Base-by-base conservation (phyloP, 2,329 filamentous ascomycete species). In the Hyphodiscus sp. region DNA sequence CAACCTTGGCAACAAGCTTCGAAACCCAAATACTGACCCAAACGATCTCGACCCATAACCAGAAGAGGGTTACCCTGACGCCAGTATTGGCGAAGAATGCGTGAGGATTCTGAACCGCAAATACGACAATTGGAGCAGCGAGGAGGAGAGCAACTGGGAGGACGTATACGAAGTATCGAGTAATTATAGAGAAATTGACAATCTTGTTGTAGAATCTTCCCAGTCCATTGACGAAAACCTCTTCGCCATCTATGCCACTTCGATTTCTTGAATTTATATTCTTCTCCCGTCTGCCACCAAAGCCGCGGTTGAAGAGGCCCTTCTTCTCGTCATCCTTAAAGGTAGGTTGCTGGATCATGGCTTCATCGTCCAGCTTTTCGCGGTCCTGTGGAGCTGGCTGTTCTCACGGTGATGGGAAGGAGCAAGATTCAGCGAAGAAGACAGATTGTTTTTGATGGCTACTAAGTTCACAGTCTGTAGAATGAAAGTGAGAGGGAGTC, bases 11-110 rank as follows among this genome's bases (percentile, higher is more conserved):
- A 13, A 82, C 74, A 44, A 86, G 69, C 70, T 88, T 89, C 59
- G 79, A 82, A 19, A 76, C 72, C 85, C 85, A 89, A 11, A 87
- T 74, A 9, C 78, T 76, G 41, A 84, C 69, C 85, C 85, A 89
- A 33, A 84, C 75, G 49, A 85, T 74, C 64, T 87, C 80, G 60
- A 88, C 77, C 85, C 85, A 87, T 47, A 85, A 71, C 62, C 87
- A 87, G 47, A 89, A 74, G 47, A 77, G 69, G 63, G 84, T 80
- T 10, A 86, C 73, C 3, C 75, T 72, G 9, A 80, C 75, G 1
- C 76, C 77, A 1, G 61, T 63, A 19, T 47, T 52, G 7, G 51
- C 13, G 62, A 61, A 38, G 47, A 60, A 44, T 59, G 61, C 19
- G 61, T 66, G 26, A 55, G 45, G 63, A 23, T 63, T 53, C 15